Evolutionary conservation across 768 basidiomycete genomes (phyloP), one percentile per base, ranked within the genome.

Genomic region (Termitomyces heimii): DNA sequence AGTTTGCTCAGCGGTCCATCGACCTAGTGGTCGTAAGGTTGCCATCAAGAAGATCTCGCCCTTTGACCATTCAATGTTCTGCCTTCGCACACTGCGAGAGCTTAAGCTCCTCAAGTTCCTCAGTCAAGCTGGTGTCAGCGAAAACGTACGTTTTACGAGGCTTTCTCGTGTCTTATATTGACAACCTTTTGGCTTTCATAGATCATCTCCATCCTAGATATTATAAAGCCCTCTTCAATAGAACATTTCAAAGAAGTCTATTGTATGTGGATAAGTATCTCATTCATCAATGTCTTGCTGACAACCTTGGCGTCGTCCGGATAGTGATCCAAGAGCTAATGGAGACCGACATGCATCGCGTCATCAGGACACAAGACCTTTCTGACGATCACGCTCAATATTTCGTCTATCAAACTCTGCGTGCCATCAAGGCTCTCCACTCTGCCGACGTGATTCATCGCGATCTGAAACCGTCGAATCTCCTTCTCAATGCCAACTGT

Each of bases 1-100:
- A 66, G 95, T 98, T 59, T 94, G 91, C 72, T 95, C 94, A 24
- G 95, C 95, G 5, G 76, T 94, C 3, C 94, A 98, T 68, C 71
- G 84, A 60, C 87, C 92, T 2, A 91, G 89, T 53, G 85, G 87
- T 53, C 88, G 92, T 58, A 93, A 93, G 71, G 96, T 98, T 59
- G 95, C 95, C 54, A 94, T 97, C 79, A 97, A 97, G 80, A 92
- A 92, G 75, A 94, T 97, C 73, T 86, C 89, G 0, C 94, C 94
- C 5, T 97, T 96, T 64, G 94, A 96, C 69, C 94, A 95, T 68
- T 87, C 93, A 57, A 93, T 96, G 91, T 95, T 94, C 75, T 92
- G 91, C 67, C 78, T 94, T 68, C 78, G 88, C 50, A 96, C 94
- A n/a, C 77, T 95, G 50, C 83, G 94, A 60, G 94, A 92, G 71